Conservation (phyloP, 2,329 filamentous ascomycete genomes). For the Atkinsonella hypoxylon region DNA sequence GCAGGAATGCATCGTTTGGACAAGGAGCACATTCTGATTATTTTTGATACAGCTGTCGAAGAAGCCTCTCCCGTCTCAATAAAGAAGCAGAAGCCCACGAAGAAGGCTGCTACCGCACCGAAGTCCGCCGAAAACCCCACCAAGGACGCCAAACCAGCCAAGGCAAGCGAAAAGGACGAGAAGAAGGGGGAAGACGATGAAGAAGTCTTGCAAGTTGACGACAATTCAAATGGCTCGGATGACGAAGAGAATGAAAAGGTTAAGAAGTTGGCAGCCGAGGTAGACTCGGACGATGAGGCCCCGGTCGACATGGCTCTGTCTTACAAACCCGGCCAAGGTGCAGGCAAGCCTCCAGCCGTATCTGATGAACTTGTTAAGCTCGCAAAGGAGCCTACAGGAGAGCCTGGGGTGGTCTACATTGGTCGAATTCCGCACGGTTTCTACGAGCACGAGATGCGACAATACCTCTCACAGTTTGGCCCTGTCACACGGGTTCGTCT, state of each 20-base stretch:
- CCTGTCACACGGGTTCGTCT: constrained; percentile 66
- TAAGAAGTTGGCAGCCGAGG: constrained; percentile 29
- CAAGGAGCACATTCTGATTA: constrained; percentile 9
- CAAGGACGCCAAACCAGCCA: constrained; percentile 13
- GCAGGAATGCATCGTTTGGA: not conserved
- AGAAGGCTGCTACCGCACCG: not conserved
- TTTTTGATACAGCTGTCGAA: constrained; percentile 11
- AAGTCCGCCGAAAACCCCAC: constrained; percentile 5
- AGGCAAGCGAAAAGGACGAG: constrained; percentile 21
- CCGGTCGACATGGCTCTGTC: constrained; percentile 21
- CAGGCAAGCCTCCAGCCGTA: constrained; percentile 38
- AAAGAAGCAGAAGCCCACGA: constrained; percentile 21
- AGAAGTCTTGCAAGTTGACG: constrained; percentile 20
- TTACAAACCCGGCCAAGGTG: constrained; percentile 36
- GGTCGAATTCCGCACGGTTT: constrained; percentile 87
- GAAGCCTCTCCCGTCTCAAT: constrained; percentile 22
- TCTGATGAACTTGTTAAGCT: constrained; percentile 33
- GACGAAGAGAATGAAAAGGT: constrained; percentile 30
- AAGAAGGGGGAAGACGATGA: constrained; percentile 16
- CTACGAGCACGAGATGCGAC: constrained; percentile 90
- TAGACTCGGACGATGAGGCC: constrained; percentile 34
- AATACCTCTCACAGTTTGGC: constrained; percentile 92
- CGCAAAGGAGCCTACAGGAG: constrained; percentile 31
- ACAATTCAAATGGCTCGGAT: constrained; percentile 21
- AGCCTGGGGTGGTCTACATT: constrained; percentile 76